phyloP scores from a whole-genome alignment of 306 rosid species.

The Cucurbita moschata region DNA sequence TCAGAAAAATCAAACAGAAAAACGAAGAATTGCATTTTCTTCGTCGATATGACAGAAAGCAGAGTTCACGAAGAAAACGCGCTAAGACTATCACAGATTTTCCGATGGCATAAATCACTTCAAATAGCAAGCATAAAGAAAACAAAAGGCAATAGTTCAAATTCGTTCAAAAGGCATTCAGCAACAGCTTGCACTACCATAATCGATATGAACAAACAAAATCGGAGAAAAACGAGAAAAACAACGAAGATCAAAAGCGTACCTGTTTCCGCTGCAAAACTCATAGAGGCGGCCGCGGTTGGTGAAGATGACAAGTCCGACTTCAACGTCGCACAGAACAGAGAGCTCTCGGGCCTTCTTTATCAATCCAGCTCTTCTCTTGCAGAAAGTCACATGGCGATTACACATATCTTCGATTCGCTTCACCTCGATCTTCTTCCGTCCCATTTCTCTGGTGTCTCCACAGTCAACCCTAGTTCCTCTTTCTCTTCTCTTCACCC shows the following conservation, averaged over 20 bases:
- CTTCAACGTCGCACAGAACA: not conserved
- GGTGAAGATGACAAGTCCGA: slow-evolving; percentile 1
- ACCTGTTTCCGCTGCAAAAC: slow-evolving; percentile 3
- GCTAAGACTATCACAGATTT: not conserved
- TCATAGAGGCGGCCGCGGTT: not conserved
- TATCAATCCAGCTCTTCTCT: slow-evolving; percentile 3
- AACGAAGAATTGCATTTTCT: not conserved
- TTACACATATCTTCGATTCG: slow-evolving; percentile 5
- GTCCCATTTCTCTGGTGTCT: not conserved
- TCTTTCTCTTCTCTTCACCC: not conserved
- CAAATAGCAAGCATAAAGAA: not conserved
- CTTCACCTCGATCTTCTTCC: slow-evolving; percentile 5
- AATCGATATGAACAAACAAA: not conserved
- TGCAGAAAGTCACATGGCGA: slow-evolving; percentile 8
- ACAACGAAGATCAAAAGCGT: not conserved
- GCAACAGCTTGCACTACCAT: no score
- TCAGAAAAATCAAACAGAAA: not conserved
- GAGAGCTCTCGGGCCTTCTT: slow-evolving; percentile 2
- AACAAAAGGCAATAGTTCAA: not conserved
- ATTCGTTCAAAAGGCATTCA: not conserved
- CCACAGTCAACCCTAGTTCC: not conserved
- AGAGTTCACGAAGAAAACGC: not conserved
- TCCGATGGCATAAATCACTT: no score
- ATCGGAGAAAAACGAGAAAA: not conserved
- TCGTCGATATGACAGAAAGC: not conserved